Evolutionary conservation across 768 basidiomycete genomes (phyloP), one percentile per base, ranked within the genome.

Genomic region (Thelephora ganbajun): DNA sequence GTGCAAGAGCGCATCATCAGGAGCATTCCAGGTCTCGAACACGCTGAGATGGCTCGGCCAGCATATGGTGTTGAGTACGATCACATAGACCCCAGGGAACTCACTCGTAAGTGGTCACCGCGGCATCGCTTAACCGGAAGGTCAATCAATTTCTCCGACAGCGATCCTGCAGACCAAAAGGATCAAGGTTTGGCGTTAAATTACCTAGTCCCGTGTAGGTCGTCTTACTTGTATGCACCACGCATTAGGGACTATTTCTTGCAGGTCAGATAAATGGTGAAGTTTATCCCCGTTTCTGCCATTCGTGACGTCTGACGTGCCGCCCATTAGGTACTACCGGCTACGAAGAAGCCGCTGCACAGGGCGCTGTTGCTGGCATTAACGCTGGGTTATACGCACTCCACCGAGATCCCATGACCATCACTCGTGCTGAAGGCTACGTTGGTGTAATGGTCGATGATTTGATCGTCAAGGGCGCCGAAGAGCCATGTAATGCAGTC

Each of bases 11-110:
- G 71, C 4, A 79, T 94, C 77, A 76, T 93, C 65, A 79, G 81
- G 11, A 88, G 88, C 0, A 78, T 94, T 35, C 80, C 79, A 1
- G 91, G 91, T 0, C 66, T 94, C 22, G 87, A 92, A 63, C 79
- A 83, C 22, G 91, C 82, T 23, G 76, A 81, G 57, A 83, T 94
- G 72, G 73, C 86, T 3, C 67, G 72, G 54, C 90, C 90, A 1
- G 91, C 88, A 0, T 94, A 93, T 64, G 91, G 91, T 2, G 88
- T 94, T 30, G 89, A 94, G 60, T 94, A 94, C 53, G 91, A 94
- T 57, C 80, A 88, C 57, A 71, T 94, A 11, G 89, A 94, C 64
- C 83, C 91, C 7, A 67, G 86, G 18, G 90, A 92, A 53, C 71
- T 94, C 34, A 67, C 66, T 26, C 66, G 87, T 87, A 52, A 53